These are phyloP conservation scores for Asterochloris sp. DNA, from an alignment of 139 green algal genomes.

Conservation along the genomic window DNA sequence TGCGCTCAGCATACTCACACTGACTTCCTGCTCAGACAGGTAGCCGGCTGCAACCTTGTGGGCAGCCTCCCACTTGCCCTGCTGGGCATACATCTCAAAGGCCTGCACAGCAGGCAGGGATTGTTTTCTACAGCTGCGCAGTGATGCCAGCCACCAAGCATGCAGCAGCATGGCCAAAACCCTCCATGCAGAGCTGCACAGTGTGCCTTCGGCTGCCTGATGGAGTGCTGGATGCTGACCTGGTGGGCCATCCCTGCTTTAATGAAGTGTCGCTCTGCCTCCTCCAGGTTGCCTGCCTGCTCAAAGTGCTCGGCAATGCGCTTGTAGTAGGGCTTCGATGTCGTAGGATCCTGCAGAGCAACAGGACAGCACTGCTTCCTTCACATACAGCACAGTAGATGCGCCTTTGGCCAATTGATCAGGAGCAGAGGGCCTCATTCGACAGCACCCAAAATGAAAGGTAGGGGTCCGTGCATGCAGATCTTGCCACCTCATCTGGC, in stretches of 20 bases:
- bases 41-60: constrained; percentile 73
- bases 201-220: too few relatives aligned
- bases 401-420: too few relatives aligned
- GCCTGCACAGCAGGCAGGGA: constrained; percentile 4
- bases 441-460: too few relatives aligned
- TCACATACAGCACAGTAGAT: too few relatives aligned
- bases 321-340: constrained; percentile 60
- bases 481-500: too few relatives aligned
- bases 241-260: constrained; percentile 45
- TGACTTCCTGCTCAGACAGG: constrained; percentile 62
- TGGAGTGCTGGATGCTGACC: neutral
- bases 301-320: constrained; percentile 53
- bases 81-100: constrained; percentile 65
- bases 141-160: too few relatives aligned
- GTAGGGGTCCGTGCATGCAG: too few relatives aligned
- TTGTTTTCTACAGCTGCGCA: too few relatives aligned
- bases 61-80: constrained; percentile 70
- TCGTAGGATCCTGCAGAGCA: constrained; percentile 31
- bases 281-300: constrained; percentile 36
- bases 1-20: neutral
- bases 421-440: too few relatives aligned
- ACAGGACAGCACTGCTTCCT: too few relatives aligned
- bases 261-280: constrained; percentile 76
- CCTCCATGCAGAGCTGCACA: neutral
- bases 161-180: neutral